Percentiles rank a stretch among this genome's conserved stretches.
phyloP scores from a whole-genome alignment of 495 filamentous ascomycete genomes.

The Xylaria cubensis region DNA sequence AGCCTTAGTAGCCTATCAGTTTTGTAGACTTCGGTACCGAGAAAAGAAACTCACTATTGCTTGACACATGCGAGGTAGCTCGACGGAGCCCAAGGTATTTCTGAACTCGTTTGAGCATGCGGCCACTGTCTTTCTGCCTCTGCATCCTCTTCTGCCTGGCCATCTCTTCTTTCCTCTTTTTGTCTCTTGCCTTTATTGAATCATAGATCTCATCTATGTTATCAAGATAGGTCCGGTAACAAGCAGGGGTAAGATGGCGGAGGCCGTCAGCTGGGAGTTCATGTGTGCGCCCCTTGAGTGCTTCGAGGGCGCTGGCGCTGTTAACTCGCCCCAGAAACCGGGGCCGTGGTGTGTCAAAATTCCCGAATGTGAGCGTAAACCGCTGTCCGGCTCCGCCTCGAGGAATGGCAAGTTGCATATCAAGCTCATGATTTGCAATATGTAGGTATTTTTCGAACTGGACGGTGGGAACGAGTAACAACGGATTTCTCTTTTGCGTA shows the following conservation, averaged over 20 bases:
- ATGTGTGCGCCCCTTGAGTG: conserved; percentile 29
- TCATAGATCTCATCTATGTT: conserved; percentile 36
- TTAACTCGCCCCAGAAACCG: conserved; percentile 66
- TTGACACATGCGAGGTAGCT: conserved; percentile 28
- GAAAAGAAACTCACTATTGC: conserved; percentile 2
- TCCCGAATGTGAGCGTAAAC: conserved; percentile 64
- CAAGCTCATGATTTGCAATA: conserved; percentile 62
- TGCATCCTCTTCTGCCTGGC: conserved; percentile 45
- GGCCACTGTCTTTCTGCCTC: conserved; percentile 54
- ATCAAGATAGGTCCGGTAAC: conserved; percentile 26
- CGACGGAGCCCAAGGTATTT: conserved; percentile 71
- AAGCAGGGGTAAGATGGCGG: conserved; percentile 19
- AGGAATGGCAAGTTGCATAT: conserved; percentile 58
- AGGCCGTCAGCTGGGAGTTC: conserved; percentile 29
- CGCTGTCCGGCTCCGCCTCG: conserved; percentile 48
- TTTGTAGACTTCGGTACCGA: background rate
- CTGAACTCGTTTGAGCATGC: conserved; percentile 65
- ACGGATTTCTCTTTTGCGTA: conserved; percentile 50
- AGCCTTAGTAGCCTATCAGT: background rate
- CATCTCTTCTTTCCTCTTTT: conserved; percentile 42
- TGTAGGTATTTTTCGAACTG: conserved; percentile 67
- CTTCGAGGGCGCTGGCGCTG: conserved; percentile 41
- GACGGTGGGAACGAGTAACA: conserved; percentile 67
- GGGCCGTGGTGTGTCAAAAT: conserved; percentile 64
- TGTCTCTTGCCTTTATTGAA: conserved; percentile 49